Evolutionary conservation across 768 basidiomycete genomes (phyloP).

Genomic region (Podaxis pistillaris): DNA sequence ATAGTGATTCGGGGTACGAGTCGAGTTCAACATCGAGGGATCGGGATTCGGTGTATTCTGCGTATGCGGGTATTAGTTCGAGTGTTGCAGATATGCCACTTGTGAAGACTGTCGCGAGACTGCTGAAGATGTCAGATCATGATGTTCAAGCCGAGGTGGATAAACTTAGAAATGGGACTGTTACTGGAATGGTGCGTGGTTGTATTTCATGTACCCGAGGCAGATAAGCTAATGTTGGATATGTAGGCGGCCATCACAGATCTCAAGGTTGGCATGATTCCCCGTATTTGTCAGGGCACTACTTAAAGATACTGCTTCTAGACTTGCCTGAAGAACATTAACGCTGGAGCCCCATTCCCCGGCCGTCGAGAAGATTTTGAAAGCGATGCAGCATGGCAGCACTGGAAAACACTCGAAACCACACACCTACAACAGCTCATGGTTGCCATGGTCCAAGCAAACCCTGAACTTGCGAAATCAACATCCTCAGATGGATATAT

Average conservation of each 20-base stretch:
- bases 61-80: slow-evolving; percentile 34
- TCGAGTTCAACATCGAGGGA: slow-evolving; percentile 57
- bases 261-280: slow-evolving; percentile 59
- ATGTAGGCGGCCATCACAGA: slow-evolving; percentile 79
- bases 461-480: slow-evolving; percentile 84
- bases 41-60: slow-evolving; percentile 44
- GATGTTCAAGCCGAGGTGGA: slow-evolving; percentile 76
- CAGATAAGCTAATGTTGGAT: background rate
- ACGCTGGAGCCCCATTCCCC: slow-evolving; percentile 78
- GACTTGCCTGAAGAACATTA: slow-evolving; percentile 92
- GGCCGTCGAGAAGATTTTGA: slow-evolving; percentile 87
- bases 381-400: slow-evolving; percentile 75
- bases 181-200: slow-evolving; percentile 69
- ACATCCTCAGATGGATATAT: slow-evolving; percentile 53
- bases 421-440: slow-evolving; percentile 85
- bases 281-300: background rate
- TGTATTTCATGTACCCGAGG: background rate
- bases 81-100: slow-evolving; percentile 77
- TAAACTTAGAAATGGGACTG: slow-evolving; percentile 52
- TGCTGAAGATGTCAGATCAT: slow-evolving; percentile 74
- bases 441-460: slow-evolving; percentile 80
- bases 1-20: slow-evolving; percentile 68
- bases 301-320: slow-evolving; percentile 27
- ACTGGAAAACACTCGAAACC: slow-evolving; percentile 82
- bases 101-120: slow-evolving; percentile 60